Percentiles rank a stretch among this genome's conserved stretches.
Conservation (phyloP, 2,329 filamentous ascomycete genomes). For the Pseudopithomyces maydicus region DNA sequence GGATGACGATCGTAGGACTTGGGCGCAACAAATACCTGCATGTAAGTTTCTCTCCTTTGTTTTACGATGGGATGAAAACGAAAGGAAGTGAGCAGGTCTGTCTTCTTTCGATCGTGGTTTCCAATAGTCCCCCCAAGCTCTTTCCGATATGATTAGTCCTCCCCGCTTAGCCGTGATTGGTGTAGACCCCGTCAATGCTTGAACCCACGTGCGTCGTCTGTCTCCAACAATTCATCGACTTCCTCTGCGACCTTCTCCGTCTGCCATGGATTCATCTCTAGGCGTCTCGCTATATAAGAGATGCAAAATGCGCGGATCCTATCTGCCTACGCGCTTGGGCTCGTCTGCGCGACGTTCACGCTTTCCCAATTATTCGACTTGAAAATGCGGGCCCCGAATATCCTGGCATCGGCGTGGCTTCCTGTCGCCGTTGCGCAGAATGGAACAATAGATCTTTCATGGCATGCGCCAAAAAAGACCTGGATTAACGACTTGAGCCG, state of each 20-base stretch:
- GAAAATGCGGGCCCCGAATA: conserved; percentile 26
- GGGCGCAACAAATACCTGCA: neutral
- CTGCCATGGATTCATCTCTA: conserved; percentile 22
- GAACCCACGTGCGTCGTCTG: conserved; percentile 1
- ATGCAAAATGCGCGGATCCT: conserved; percentile 29
- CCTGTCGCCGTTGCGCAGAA: conserved; percentile 22
- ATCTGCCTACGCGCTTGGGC: conserved; percentile 16
- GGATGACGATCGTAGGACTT: neutral
- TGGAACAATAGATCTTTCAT: conserved; percentile 31
- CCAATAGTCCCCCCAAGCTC: neutral
- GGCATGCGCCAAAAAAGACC: conserved; percentile 43
- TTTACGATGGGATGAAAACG: neutral
- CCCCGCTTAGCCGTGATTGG: neutral
- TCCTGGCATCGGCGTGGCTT: conserved; percentile 21
- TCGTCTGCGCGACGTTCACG: conserved; percentile 23
- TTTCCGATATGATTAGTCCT: neutral
- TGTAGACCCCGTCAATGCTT: neutral
- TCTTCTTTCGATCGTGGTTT: neutral
- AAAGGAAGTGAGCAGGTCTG: neutral
- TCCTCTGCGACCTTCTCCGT: conserved; percentile 21
- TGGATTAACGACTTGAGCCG: conserved; percentile 65
- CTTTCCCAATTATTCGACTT: conserved; percentile 23
- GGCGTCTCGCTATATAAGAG: conserved; percentile 17
- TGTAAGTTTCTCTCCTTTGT: neutral
- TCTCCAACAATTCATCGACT: conserved; percentile 13